Base-by-base conservation (phyloP, 2,329 filamentous ascomycete species). In the Bipolaris zeicola region DNA sequence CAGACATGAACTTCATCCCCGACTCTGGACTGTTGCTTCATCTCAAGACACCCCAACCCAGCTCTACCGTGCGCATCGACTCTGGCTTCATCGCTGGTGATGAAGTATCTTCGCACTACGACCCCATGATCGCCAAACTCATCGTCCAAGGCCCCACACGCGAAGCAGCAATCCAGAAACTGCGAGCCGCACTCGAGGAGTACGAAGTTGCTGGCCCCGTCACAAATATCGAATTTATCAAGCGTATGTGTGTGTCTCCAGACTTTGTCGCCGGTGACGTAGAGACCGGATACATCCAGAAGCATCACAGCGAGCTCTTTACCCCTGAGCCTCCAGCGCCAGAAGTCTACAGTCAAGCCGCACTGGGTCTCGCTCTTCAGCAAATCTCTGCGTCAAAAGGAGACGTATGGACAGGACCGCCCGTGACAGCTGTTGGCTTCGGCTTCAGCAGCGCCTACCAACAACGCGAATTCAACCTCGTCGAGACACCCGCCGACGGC, bases 81-180 rank as follows among this genome's bases (percentile, higher is more conserved):
- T 92, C 93, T 43, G 95, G 95, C 1, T 98, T 98, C 74, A 86
- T 93, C 26, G 84, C 92, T 65, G 95, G 95, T 24, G 94, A 96
- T 73, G 91, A 92, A 61, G 91, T 99, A 2, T 96, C 93, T 0
- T 91, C 94, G 56, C 91, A 95, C 52, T 99, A 99, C 76, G 95
- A 99, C 67, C 95, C 95, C 26, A 99, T 99, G 95, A 96, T 99
- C 65, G 91, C 95, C 42, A 99, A 99, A 79, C 85, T 99, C 50
- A 99, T 99, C 66, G 92, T 98, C 5, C 86, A 91, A 55, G 95
- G 91, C 0, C 84, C 86, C 14, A 89, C 89, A 54, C 85, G 95
- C 57, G 85, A 89, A 72, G 89, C 90, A 24, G 91, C 93, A 3
- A 89, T 99, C 47, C 87, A 90, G 56, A 96, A 91, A 75, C 82